Evolutionary conservation across 495 filamentous ascomycete genomes (phyloP), one percentile per base, ranked within the genome.

Genomic region (Penicillium flavigenum): DNA sequence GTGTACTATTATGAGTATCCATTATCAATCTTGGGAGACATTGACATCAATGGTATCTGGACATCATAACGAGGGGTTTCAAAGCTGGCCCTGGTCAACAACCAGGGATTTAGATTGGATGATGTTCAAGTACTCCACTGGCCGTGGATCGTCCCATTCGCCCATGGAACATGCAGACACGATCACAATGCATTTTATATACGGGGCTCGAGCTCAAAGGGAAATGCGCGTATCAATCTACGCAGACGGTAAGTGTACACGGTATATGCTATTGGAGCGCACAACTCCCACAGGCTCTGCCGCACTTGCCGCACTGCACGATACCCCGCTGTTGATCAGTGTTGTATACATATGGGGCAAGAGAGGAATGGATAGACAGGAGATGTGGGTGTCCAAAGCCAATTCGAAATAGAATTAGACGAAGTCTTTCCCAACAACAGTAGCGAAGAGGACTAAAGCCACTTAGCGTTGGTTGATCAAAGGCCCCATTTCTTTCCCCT

Each of bases 401-500:
- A 36, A n/a, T 38, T n/a, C 19, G 12, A 7, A 12, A 29, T 38
- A 19, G 19, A 26, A 46, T 36, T 11, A 54, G 20, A 55, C 32
- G 34, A 46, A 5, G 11, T 12, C n/a, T 39, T 39, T 55, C 53
- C 53, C 53, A 55, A 55, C 53, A 55, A 55, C 31, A 29, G n/a
- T 16, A 3, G 12, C 26, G 31, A 17, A 39, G 19, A 26, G 9
- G 27, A 39, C 39, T 43, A 50, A 41, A 11, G 5, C 32, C 11
- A 46, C 32, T 44, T 57, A 65, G 63, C 53, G 56, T 36, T 14
- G 20, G 44, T 47, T 34, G 47, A 57, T 61, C 29, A 45, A 31
- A 17, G 36, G 52, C 39, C 56, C 62, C 56, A 43, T 62, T 67
- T 67, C 67, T 63, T 62, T 70, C 43, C 53, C 39, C 42, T 70